Percentiles rank a stretch among this genome's conserved stretches.
Evolutionary conservation across 2,329 filamentous ascomycete species (phyloP).

Genomic region (Botrytis pseudocinerea): DNA sequence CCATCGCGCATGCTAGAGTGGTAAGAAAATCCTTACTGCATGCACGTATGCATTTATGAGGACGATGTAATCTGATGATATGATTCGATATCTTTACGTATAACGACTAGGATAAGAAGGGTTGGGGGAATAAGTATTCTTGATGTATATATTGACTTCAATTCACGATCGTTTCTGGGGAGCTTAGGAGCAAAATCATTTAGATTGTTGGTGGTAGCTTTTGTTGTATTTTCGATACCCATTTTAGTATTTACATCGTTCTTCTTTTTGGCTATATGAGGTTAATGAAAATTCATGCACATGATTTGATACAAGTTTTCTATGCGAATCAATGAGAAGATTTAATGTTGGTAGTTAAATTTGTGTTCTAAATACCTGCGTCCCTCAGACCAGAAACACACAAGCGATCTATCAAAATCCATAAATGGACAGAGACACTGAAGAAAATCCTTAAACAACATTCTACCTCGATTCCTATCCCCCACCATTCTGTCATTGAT

Average conservation of each 20-base stretch:
- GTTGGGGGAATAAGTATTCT: background rate
- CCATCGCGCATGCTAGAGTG: background rate
- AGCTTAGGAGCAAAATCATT: conserved; percentile 11
- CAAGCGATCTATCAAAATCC: background rate
- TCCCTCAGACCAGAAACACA: background rate
- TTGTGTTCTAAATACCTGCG: background rate
- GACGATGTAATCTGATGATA: background rate
- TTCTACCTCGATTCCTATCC: background rate
- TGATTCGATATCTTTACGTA: background rate
- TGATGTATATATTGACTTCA: conserved; percentile 8
- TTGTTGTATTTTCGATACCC: conserved; percentile 20
- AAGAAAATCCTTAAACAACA: background rate
- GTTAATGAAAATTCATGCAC: background rate
- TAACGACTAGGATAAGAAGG: background rate
- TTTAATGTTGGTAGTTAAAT: background rate
- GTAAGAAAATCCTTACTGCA: background rate
- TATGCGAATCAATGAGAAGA: background rate
- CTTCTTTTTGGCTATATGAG: background rate
- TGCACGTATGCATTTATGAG: no score
- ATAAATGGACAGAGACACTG: background rate
- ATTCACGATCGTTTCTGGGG: conserved; percentile 6
- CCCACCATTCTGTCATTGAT: background rate
- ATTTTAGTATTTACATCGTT: background rate
- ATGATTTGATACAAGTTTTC: background rate
- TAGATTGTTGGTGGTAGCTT: conserved; percentile 1